Conservation (phyloP, 495 filamentous ascomycete genomes). For the Penicillium bovifimosum region DNA sequence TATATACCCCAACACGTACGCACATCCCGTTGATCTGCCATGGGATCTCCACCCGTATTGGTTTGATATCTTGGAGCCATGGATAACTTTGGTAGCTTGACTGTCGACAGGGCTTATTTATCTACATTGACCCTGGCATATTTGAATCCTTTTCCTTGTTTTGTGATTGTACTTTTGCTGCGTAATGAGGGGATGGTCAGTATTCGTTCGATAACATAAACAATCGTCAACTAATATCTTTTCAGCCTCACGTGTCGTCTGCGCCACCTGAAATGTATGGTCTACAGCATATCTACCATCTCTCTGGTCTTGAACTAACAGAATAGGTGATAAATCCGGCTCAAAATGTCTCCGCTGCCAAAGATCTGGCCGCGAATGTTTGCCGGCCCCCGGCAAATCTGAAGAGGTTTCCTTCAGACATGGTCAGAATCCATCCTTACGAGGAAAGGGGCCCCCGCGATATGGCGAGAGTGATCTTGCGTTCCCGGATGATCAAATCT, state of each 20-base stretch:
- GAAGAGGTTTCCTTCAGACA: constrained; percentile 43
- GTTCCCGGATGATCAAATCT: constrained; percentile 38
- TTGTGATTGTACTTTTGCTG: constrained; percentile 14
- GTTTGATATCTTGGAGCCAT: not conserved
- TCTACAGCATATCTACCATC: not conserved
- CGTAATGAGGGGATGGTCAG: constrained; percentile 47
- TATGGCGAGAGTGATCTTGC: constrained; percentile 40
- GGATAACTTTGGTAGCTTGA: constrained; percentile 1
- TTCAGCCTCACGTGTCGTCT: constrained; percentile 41
- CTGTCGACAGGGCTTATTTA: constrained; percentile 10
- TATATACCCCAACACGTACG: constrained; percentile 13
- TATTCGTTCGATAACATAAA: not conserved
- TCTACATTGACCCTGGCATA: constrained; percentile 17
- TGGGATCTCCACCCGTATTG: not conserved
- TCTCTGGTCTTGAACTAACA: not conserved
- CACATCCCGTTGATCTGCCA: constrained; percentile 17
- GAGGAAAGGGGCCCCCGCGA: constrained; percentile 36
- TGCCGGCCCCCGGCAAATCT: constrained; percentile 35
- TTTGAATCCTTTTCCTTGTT: constrained; percentile 21
- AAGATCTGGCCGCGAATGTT: constrained; percentile 39
- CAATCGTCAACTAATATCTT: constrained; percentile 3
- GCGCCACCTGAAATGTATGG: constrained; percentile 43
- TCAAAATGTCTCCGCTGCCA: constrained; percentile 39
- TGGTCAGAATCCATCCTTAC: constrained; percentile 40
- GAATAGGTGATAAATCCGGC: constrained; percentile 39